phyloP scores from a whole-genome alignment of 1,284 basidiomycete species.

The Boletus holoroseus region DNA sequence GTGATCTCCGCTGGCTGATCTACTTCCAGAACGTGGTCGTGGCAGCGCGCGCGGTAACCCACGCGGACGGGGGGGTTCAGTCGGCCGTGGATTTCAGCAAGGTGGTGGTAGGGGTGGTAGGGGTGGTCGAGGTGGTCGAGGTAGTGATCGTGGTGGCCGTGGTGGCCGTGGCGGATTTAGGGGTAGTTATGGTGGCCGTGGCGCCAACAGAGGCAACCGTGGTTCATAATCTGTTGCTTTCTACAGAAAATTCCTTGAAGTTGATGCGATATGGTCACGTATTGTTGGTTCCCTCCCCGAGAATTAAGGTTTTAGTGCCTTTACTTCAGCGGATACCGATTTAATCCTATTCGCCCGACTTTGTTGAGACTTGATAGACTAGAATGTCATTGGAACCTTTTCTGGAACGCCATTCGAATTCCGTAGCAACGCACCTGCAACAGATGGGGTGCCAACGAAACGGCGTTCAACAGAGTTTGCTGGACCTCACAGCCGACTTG shows the following conservation, averaged over 20 bases:
- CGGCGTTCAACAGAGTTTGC: conserved; percentile 14
- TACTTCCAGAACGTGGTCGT: conserved; percentile 51
- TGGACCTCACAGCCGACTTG: conserved; percentile 13
- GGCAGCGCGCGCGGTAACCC: conserved; percentile 38
- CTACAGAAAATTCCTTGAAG: background rate
- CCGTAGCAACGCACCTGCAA: conserved; percentile 41
- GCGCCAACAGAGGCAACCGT: conserved; percentile 44
- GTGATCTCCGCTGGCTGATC: conserved; percentile 1
- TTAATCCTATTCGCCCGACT: conserved; percentile 41
- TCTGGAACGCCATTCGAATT: background rate
- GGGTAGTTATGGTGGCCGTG: conserved; percentile 38
- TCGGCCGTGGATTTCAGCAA: conserved; percentile 45
- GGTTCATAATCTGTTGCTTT: conserved; percentile 36
- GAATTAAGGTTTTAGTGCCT: conserved; percentile 41
- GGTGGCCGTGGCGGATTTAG: conserved; percentile 43
- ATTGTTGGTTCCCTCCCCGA: background rate
- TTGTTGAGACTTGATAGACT: conserved; percentile 45
- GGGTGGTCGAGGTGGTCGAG: conserved; percentile 38
- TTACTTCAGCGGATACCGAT: conserved; percentile 43
- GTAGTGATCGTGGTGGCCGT: conserved; percentile 43
- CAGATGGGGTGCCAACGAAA: conserved; percentile 44
- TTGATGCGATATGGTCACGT: background rate
- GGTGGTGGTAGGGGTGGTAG: conserved; percentile 39
- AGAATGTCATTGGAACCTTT: background rate
- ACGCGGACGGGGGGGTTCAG: conserved; percentile 41